Conservation (phyloP, 75 land plant species). For the Gnetum montanum region DNA sequence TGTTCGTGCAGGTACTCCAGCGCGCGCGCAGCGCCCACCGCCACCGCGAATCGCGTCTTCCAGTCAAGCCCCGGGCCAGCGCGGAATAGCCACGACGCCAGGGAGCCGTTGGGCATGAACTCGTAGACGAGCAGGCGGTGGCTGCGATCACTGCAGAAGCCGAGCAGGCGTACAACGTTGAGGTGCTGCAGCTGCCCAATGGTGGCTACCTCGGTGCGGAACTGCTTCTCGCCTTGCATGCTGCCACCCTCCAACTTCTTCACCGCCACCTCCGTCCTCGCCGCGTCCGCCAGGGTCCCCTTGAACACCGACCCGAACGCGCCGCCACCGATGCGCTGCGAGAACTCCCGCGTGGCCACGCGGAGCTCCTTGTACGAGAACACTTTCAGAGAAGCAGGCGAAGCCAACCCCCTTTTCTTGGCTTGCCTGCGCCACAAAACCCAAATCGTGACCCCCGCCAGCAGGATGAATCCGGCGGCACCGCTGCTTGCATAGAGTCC, state of each 20-base stretch:
- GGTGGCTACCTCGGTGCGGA: slow-evolving; percentile 17
- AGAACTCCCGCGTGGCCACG: neutral
- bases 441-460: no score
- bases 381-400: neutral
- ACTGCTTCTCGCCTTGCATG: slow-evolving; percentile 25
- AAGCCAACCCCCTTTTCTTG: no score
- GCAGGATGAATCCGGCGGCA: no score
- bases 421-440: no score
- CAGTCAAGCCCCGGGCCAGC: neutral
- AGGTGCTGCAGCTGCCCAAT: slow-evolving; percentile 23
- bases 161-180: slow-evolving; percentile 20
- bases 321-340: neutral
- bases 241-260: neutral
- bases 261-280: neutral
- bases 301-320: neutral
- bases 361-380: neutral
- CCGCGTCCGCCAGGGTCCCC: neutral
- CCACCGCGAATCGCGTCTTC: neutral
- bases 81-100: neutral
- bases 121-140: slow-evolving; percentile 14
- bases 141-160: slow-evolving; percentile 18
- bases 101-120: slow-evolving; percentile 25
- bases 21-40: neutral
- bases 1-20: neutral
- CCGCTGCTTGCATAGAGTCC: no score